Evolutionary conservation across 2,329 filamentous ascomycete species (phyloP), one percentile per base, ranked within the genome.

Genomic region (Alternaria sp.): DNA sequence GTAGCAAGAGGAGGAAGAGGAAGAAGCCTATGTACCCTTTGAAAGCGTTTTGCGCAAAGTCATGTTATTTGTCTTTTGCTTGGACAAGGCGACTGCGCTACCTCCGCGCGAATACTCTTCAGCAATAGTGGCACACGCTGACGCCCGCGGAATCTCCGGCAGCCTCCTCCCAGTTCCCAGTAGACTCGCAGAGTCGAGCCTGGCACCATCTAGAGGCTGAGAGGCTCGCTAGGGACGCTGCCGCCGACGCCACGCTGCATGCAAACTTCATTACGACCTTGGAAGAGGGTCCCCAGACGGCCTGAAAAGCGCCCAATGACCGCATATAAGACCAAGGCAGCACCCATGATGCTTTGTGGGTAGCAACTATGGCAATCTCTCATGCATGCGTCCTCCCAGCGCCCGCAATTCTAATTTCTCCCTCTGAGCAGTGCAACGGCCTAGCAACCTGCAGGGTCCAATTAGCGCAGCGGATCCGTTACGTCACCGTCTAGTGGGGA

Each of bases 401-500:
- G 49, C 41, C 48, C 36, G 30, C 38, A 49, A 24, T 44, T n/a
- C 30, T 42, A 39, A 56, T 61, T 53, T 39, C 30, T 51, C 51
- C 44, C 52, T 46, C 56, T 36, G 56, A 51, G 48, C 52, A 46
- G 55, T 56, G 51, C 57, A 63, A 59, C 62, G 58, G 57, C 58
- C 20, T 56, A 44, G 53, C 49, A 22, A 41, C 32, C 55, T 66
- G 65, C 66, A 70, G 59, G 65, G 63, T 54, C 54, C 54, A 57
- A 12, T 39, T 59, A 51, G 42, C 28, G 41, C 63, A 58, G 61
- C 57, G 53, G 34, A 51, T 58, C 52, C 32, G 24, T 63, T 71
- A 71, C 69, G 69, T 72, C 69, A 72, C 57, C 36, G 56, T 22
- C 42, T 52, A 41, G 38, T 55, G 62, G 51, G 34, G 51, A 59